Conservation (phyloP, 768 basidiomycete species). For the Amanita polypyramis region DNA sequence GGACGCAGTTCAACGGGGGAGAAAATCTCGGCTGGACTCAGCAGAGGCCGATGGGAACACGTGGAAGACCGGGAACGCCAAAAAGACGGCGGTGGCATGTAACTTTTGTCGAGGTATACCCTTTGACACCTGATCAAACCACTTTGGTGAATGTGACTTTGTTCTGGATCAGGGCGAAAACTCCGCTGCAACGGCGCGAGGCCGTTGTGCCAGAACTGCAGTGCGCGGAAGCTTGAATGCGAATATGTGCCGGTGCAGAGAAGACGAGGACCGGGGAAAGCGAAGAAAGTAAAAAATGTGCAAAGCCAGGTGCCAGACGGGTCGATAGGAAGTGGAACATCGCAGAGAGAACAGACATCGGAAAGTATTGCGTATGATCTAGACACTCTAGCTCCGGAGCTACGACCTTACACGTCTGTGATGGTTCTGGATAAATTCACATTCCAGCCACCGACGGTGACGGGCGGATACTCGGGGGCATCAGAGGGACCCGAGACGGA, state of each 20-base stretch:
- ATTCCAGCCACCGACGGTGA: constrained; percentile 18
- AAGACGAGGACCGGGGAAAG: constrained; percentile 70
- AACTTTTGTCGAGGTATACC: constrained; percentile 63
- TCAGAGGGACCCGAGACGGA: constrained; percentile 11
- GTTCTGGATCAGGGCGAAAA: constrained; percentile 54
- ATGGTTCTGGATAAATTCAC: constrained; percentile 19
- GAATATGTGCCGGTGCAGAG: constrained; percentile 38
- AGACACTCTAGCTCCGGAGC: constrained; percentile 19
- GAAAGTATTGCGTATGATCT: constrained; percentile 14
- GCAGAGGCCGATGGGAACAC: constrained; percentile 14
- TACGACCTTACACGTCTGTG: constrained; percentile 21
- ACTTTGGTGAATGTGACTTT: background rate
- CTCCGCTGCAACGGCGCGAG: constrained; percentile 60
- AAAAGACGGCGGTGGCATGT: constrained; percentile 60
- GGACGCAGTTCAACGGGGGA: constrained; percentile 15
- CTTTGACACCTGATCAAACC: constrained; percentile 4
- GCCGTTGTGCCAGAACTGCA: constrained; percentile 58
- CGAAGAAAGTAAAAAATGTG: constrained; percentile 38
- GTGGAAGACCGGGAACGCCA: constrained; percentile 20
- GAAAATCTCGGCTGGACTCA: constrained; percentile 20
- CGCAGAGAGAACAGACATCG: background rate
- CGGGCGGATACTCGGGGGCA: constrained; percentile 9
- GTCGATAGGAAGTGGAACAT: constrained; percentile 5
- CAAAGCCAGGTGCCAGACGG: constrained; percentile 5
- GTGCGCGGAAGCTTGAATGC: constrained; percentile 39